Evolutionary conservation across 805 yeast genomes (phyloP), one percentile per base, ranked within the genome.

Genomic region (Pichia membranifaciens): DNA sequence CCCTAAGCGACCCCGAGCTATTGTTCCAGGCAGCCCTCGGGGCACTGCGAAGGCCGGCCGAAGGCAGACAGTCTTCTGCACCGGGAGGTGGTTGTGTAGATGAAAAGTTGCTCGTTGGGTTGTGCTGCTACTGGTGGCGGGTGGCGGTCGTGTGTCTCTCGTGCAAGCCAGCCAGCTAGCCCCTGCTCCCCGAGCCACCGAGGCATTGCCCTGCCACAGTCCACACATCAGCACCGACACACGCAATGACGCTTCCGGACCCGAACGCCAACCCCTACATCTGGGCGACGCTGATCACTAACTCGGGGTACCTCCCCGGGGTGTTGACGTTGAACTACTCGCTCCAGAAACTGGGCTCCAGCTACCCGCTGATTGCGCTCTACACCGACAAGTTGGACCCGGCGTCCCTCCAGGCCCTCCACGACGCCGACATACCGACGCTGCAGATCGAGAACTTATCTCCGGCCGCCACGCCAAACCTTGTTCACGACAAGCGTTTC

Each of bases 221-320:
- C n/a, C n/a, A n/a, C n/a, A n/a, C n/a, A n/a, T n/a, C n/a, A n/a
- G n/a, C n/a, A n/a, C n/a, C n/a, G n/a, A 25, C 29, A 25, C 7
- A 25, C 29, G 29, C 29, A 25, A 25, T 47, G 43, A 47, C 46
- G 7, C 4, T 34, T 3, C 15, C 17, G 5, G n/a, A 39, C 4
- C 34, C 35, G 17, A 18, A 17, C 7, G 8, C 17, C 13, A 23
- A 52, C 39, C 58, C 60, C 5, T 53, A 60, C 40, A 75, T 75
- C 2, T 79, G 84, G 84, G 71, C 81, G 0, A 76, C 82, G 0
- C 64, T 79, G 32, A 72, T 79, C 48, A 79, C 84, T 18, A 76
- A 73, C 56, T 64, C 69, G 10, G 68, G 69, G 39, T 79, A 79
- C 50, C 55, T 79, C 23, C 63, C 74, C 0, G 84, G 84, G 1